These are phyloP conservation scores for Xerocomus minutiporus DNA, from an alignment of 1,284 basidiomycete species.

Conservation along the genomic window DNA sequence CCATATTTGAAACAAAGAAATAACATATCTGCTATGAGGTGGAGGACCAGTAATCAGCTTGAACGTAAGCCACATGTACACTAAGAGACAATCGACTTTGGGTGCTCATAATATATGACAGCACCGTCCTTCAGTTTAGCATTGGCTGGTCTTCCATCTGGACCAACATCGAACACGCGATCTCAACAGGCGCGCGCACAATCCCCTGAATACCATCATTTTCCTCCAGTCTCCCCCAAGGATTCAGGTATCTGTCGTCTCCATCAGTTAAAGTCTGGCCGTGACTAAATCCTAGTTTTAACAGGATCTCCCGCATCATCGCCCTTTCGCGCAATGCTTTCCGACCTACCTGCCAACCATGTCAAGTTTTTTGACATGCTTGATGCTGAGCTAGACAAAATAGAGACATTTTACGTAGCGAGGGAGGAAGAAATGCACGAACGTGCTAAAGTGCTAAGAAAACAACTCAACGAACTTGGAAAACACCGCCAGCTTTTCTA, in stretches of 20 bases:
- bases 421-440: constrained; percentile 67
- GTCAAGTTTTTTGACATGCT: constrained; percentile 70
- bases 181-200: constrained; percentile 15
- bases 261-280: neutral
- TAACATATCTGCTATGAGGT: neutral
- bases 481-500: constrained; percentile 67
- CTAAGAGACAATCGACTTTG: neutral
- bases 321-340: constrained; percentile 49
- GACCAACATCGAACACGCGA: constrained; percentile 5
- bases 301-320: constrained; percentile 21
- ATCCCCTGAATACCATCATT: constrained; percentile 1
- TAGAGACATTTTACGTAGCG: constrained; percentile 77
- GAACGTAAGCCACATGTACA: constrained; percentile 12
- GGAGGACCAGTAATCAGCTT: constrained; percentile 3
- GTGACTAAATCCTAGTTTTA: neutral
- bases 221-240: constrained; percentile 3
- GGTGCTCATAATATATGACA: neutral
- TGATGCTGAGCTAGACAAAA: constrained; percentile 74
- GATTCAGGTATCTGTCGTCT: constrained; percentile 11
- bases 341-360: constrained; percentile 56
- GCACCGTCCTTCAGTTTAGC: constrained; percentile 12
- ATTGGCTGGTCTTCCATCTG: constrained; percentile 9
- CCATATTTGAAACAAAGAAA: neutral
- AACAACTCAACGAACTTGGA: constrained; percentile 71
- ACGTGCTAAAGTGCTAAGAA: constrained; percentile 49